Base-by-base conservation (phyloP, 495 filamentous ascomycete species). In the Daldinia concentrica region DNA sequence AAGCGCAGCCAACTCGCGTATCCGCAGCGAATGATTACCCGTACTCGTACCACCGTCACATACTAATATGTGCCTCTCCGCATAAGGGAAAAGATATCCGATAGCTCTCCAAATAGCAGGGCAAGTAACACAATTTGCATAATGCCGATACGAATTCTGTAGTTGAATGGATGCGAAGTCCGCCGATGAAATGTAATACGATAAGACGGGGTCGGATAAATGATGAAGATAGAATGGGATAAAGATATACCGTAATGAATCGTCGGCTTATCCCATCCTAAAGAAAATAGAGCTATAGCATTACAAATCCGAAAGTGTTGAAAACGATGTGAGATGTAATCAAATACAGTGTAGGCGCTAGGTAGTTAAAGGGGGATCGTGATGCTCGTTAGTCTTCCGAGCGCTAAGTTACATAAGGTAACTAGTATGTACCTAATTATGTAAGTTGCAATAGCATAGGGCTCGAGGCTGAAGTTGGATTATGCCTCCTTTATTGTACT, bases 391-490 rank as follows among this genome's bases (percentile, higher is more conserved):
- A 24, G 17, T 45, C 6, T 45, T 17, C 9, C 4, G 6, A 19
- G 11, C 8, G 32, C 32, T 34, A 34, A 3, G 32, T 34, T 34
- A 34, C 32, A 9, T 11, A 34, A 29, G 0, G 29, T 30, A 30
- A 2, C 1, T 27, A 3, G 29, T 30, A 30, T 0, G 7, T 30
- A 30, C 0, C 0, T 30, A 30, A 30, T 30, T 43, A 43, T 17
- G 30, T 15, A 58, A 30, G 15, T 51, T 50, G 30, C 5, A 36
- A 43, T 24, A 9, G 34, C 6, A 7, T 36, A 60, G 50, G 68
- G 57, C 62, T 64, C 56, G 67, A 64, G 61, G 67, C 66, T 69
- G 34, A 58, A 51, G 37, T 51, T 41, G 17, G 30, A 54, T 30
- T 36, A 22, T n/a, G 36, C 22, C 52, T 15, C 32, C 7, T 4